Evolutionary conservation across 2,329 filamentous ascomycete species (phyloP), one percentile per base, ranked within the genome.

Genomic region (Fusarium bactridioides): DNA sequence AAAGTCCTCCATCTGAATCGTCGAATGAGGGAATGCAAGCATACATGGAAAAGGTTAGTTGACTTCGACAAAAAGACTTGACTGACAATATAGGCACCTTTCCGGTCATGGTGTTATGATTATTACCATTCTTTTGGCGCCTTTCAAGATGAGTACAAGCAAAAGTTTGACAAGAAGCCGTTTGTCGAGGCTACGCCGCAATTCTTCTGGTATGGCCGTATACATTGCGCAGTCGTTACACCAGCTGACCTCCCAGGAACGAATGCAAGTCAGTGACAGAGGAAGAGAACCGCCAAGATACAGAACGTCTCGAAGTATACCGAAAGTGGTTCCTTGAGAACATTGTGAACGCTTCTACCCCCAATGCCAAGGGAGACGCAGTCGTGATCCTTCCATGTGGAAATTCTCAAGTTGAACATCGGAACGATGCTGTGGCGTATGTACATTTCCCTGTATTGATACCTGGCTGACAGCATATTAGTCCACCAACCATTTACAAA

Each of bases 311-410:
- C 7, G 45, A 67, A 4, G 64, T 79, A 4, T 82, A 81, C 53
- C 74, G 67, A 13, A 50, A 67, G 25, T 83, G 81, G 81, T 82
- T 83, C 62, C 55, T 71, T 25, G 25, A 76, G 27, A 73, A 75
- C 9, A 65, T 83, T 63, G 73, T 79, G 63, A 11, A 64, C 4
- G 56, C 58, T 7, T 58, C 67, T 31, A 68, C 69, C 43, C 62
- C 70, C 44, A 68, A 75, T 18, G 41, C 72, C 23, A 69, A 77
- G 23, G 63, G 74, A 4, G 59, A 58, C 37, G 15, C 71, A n/a
- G 70, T 80, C 33, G 61, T 82, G 56, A 48, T 82, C 9, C 61
- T 81, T 10, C 81, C 80, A 13, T 76, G 75, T 38, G 72, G 70
- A 10, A 50, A 61, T 11, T 43, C 63, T 19, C 58, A 70, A 53